Evolutionary conservation across 306 rosid species (phyloP), one percentile per base, ranked within the genome.

Genomic region (Rosa rugosa): DNA sequence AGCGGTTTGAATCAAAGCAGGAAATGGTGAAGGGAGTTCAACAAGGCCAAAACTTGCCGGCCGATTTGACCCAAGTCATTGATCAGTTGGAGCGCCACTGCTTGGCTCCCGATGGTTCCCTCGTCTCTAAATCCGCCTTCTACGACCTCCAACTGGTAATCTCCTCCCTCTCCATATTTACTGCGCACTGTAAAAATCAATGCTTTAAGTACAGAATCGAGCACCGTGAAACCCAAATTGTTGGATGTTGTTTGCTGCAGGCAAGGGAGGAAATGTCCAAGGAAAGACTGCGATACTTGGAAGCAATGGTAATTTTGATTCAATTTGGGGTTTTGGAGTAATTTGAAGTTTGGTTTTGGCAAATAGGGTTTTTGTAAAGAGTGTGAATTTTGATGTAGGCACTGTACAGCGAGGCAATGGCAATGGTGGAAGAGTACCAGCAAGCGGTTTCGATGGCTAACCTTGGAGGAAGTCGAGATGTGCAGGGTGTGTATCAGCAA

Each of bases 201-300:
- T 71, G 41, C 36, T 0, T 44, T 8, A 71, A 70, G 8, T 71
- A 8, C 8, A 16, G 5, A 46, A n/a, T n/a, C 45, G 36, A 31
- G 36, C 36, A 47, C 17, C 51, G 11, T 47, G 16, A 47, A 47
- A 31, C 36, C 36, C 36, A 31, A 31, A 11, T 3, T 12, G 5
- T 5, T 54, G 62, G 7, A n/a, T 51, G 11, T 36, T 72, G 18
- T 53, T 49, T 68, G 34, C 3, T 87, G 85, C 91, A 96, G 98
- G 99, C 97, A 18, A 93, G 99, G 86, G 98, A 96, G 89, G 99
- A 96, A 89, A 96, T 96, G 99, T 91, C 90, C 77, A 87, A 93
- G 89, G 98, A 96, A 76, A 89, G 99, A 81, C 86, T 89, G 77
- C 98, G 98, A 6, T 90, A 93, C 80, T 77, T 96, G 85, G 97